These are phyloP conservation scores for Colletotrichum plurivorum DNA, from an alignment of 2,329 filamentous ascomycete genomes.

Conservation along the genomic window DNA sequence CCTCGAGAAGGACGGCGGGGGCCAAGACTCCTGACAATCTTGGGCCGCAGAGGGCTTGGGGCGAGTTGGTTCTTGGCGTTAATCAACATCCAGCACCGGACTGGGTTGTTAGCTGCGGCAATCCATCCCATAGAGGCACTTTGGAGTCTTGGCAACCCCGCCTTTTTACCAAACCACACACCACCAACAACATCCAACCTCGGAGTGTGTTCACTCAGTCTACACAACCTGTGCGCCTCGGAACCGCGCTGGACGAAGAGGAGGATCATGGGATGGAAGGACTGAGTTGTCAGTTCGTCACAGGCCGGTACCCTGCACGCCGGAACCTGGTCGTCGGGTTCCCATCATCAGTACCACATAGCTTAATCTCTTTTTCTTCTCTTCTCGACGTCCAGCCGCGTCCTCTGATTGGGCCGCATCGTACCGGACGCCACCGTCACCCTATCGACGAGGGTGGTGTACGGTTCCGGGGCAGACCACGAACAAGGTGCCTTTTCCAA, in stretches of 20 bases:
- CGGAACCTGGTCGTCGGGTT: slow-evolving; percentile 17
- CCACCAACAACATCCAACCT: neutral
- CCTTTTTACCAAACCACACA: slow-evolving; percentile 20
- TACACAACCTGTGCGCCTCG: neutral
- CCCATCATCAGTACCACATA: slow-evolving; percentile 8
- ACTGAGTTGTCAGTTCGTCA: slow-evolving; percentile 3
- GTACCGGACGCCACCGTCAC: slow-evolving; percentile 9
- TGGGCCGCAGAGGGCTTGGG: slow-evolving; percentile 3
- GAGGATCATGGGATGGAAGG: slow-evolving; percentile 12
- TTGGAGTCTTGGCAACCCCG: slow-evolving; percentile 35
- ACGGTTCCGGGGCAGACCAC: neutral
- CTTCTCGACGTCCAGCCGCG: neutral
- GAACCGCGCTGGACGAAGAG: neutral
- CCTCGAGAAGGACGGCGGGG: slow-evolving; percentile 7
- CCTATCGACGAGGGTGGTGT: neutral
- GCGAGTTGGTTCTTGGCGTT: slow-evolving; percentile 29
- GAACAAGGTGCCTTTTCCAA: neutral
- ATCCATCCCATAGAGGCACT: slow-evolving; percentile 28
- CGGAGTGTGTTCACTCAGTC: neutral
- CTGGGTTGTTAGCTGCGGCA: slow-evolving; percentile 29
- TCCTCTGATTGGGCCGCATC: slow-evolving; percentile 26
- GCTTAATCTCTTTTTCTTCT: slow-evolving; percentile 15
- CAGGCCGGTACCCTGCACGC: neutral
- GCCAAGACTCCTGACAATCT: slow-evolving; percentile 21
- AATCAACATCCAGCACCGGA: slow-evolving; percentile 36